phyloP scores from a whole-genome alignment of 2,329 filamentous ascomycete genomes.

The Beauveria medogensis region DNA sequence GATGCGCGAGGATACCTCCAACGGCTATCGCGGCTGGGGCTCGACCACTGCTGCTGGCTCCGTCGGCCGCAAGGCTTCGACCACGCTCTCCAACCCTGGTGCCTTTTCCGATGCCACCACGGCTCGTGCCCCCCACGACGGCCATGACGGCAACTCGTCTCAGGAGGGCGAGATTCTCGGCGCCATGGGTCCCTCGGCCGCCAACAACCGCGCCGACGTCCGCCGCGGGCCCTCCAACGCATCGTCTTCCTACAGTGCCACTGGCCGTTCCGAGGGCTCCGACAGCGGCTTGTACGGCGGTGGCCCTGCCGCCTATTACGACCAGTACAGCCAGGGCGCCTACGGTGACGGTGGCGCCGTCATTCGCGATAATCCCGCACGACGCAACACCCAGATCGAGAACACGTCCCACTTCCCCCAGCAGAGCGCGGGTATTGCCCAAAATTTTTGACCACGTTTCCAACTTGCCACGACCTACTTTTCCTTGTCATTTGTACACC shows the following conservation, averaged over 20 bases:
- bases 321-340: conserved; percentile 49
- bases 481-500: conserved; percentile 8
- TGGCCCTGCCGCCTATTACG: conserved; percentile 42
- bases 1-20: conserved; percentile 67
- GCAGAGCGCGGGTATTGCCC: conserved; percentile 88
- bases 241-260: conserved; percentile 88
- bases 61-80: conserved; percentile 76
- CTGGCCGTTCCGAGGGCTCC: conserved; percentile 63
- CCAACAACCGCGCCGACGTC: conserved; percentile 62
- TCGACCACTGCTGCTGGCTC: conserved; percentile 61
- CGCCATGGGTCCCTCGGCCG: conserved; percentile 66
- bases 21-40: conserved; percentile 93
- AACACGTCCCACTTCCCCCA: conserved; percentile 82
- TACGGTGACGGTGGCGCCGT: conserved; percentile 51
- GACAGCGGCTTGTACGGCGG: conserved; percentile 43
- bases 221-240: conserved; percentile 89
- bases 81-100: conserved; percentile 72
- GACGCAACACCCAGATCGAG: conserved; percentile 91
- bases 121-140: conserved; percentile 51
- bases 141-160: conserved; percentile 45
- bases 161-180: conserved; percentile 78
- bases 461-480: conserved; percentile 13
- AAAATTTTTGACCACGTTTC: conserved; percentile 67
- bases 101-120: conserved; percentile 68
- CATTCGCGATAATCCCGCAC: conserved; percentile 85